Conservation (phyloP, 1,284 basidiomycete genomes). For the Ceratobasidium sp. region DNA sequence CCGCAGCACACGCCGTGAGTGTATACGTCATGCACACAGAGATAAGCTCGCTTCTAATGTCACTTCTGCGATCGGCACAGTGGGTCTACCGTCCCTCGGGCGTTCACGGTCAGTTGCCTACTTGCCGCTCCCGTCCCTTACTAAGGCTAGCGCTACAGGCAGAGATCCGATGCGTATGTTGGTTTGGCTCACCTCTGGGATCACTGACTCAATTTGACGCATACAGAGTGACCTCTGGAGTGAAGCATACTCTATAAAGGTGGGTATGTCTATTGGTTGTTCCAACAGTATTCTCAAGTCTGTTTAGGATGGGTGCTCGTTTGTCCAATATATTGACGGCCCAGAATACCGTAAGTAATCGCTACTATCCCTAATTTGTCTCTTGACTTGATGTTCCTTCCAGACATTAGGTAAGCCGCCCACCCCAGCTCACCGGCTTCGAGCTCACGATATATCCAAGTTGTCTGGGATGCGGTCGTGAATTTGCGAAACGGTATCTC, state of each 20-base stretch:
- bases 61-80: constrained; percentile 42
- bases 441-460: constrained; percentile 26
- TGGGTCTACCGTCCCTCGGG: constrained; percentile 39
- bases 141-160: not conserved
- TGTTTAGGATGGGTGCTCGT: constrained; percentile 38
- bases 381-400: not conserved
- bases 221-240: constrained; percentile 38
- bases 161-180: constrained; percentile 40
- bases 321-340: constrained; percentile 39
- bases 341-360: constrained; percentile 32
- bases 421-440: not conserved
- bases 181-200: not conserved
- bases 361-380: not conserved
- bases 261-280: not conserved
- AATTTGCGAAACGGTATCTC: constrained; percentile 41
- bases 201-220: not conserved
- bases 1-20: constrained; percentile 42
- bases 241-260: constrained; percentile 43
- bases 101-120: constrained; percentile 35
- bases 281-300: not conserved
- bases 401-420: constrained; percentile 33
- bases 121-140: not conserved
- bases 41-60: constrained; percentile 43
- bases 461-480: constrained; percentile 37
- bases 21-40: constrained; percentile 32